Conservation (phyloP, 2,329 filamentous ascomycete genomes). For the Tympanopsis confertula region DNA sequence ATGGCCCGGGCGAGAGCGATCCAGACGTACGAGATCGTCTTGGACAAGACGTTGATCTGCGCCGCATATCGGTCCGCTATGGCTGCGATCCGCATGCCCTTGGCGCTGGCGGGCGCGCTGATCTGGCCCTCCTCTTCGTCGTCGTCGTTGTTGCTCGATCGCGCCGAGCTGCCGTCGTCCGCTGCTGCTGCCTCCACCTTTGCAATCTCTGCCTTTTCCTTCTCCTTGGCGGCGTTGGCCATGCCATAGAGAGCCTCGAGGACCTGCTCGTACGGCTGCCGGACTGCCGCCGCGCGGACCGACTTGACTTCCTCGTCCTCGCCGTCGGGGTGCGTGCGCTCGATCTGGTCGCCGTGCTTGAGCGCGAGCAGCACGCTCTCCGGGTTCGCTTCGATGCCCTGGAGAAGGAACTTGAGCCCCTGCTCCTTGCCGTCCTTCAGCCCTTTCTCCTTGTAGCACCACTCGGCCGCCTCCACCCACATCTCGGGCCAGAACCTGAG, state of each 20-base stretch:
- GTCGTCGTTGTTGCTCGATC: background rate
- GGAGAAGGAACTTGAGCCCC: conserved; percentile 53
- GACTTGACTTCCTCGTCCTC: conserved; percentile 61
- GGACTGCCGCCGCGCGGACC: conserved; percentile 50
- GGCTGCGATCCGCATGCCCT: conserved; percentile 51
- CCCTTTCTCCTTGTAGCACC: conserved; percentile 72
- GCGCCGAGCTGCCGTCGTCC: conserved; percentile 14
- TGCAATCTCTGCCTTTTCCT: conserved; percentile 44
- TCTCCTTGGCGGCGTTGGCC: conserved; percentile 59
- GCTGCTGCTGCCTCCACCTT: conserved; percentile 38
- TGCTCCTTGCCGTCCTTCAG: conserved; percentile 44
- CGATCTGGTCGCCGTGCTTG: conserved; percentile 78
- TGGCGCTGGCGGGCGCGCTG: conserved; percentile 38
- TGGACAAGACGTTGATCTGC: conserved; percentile 66
- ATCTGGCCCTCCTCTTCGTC: conserved; percentile 11
- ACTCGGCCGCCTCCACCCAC: conserved; percentile 90
- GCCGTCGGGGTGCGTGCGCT: conserved; percentile 64
- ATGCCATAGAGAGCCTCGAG: conserved; percentile 82
- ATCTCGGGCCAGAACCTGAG: conserved; percentile 90
- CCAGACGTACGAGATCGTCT: conserved; percentile 86
- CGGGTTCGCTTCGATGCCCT: conserved; percentile 80
- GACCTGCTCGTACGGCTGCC: conserved; percentile 72
- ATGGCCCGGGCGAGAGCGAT: conserved; percentile 88
- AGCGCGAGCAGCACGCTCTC: conserved; percentile 86
- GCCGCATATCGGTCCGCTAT: conserved; percentile 57